A percentile compares a stretch with the other conserved stretches of the same genome.
phyloP scores from a whole-genome alignment of 495 filamentous ascomycete species.

The Aspergillus sclerotiicarbonarius region DNA sequence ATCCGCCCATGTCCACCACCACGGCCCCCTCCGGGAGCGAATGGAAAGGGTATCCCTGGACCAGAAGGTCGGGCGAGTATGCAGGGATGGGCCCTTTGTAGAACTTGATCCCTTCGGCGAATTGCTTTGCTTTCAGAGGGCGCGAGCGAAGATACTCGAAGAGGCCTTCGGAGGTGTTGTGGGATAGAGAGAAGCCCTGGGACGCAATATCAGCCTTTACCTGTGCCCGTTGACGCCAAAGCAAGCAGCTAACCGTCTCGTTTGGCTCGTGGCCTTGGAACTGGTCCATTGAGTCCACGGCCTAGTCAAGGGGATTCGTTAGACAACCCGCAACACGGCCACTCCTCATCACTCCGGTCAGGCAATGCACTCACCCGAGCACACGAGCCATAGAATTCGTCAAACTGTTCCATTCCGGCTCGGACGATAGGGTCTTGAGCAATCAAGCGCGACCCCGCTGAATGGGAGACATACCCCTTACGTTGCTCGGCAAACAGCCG shows the following conservation, averaged over 20 bases:
- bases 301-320: not conserved
- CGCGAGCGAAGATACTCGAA: not conserved
- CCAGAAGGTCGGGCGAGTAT: not conserved
- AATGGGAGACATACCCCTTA: constrained; percentile 51
- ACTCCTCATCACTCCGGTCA: no score
- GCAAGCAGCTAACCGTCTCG: not conserved
- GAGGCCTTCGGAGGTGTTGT: constrained; percentile 1
- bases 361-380: not conserved
- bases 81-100: not conserved
- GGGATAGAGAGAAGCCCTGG: not conserved
- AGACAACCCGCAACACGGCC: not conserved
- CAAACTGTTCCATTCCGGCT: not conserved
- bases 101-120: not conserved
- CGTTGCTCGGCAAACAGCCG: constrained; percentile 52
- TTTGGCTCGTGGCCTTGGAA: not conserved
- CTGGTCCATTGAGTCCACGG: not conserved
- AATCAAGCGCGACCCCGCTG: not conserved
- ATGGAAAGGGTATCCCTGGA: not conserved
- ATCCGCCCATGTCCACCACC: constrained; percentile 1
- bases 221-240: no score
- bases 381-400: not conserved
- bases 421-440: not conserved
- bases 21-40: not conserved
- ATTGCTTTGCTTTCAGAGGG: not conserved
- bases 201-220: no score